Evolutionary conservation across 768 basidiomycete genomes (phyloP), one percentile per base, ranked within the genome.

Genomic region (Tulasnella sp.): DNA sequence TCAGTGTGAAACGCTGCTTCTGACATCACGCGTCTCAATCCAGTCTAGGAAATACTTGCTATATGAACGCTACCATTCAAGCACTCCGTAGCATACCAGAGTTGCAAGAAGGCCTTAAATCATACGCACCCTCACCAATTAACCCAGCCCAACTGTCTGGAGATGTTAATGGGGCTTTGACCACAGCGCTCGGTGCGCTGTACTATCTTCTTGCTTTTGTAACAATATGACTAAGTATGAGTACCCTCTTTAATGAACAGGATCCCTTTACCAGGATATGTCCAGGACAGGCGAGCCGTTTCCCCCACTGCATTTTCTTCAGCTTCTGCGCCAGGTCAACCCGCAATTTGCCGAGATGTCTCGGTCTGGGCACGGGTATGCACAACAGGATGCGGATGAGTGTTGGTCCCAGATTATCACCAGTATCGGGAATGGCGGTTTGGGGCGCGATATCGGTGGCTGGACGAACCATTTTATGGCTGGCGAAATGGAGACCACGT

Each of bases 31-130:
- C 3, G 42, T 42, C 11, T 7, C 44, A 2, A 23, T 51, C 17
- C 64, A 82, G 80, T 67, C 74, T 94, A 38, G 93, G 95, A 34
- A 97, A 97, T 69, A 97, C 94, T 0, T 97, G 95, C 68, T 99
- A 99, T 73, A 91, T 97, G 86, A 98, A 95, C 69, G 83, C 96
- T 0, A 91, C 89, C 1, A 76, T 98, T 1, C 96, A 99, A 74
- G 85, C 88, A n/a, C 78, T 99, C 63, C 86, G 91, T 23, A 83
- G 88, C 3, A 85, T 99, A 51, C 93, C 94, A 1, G 92, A 96
- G 66, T 78, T 99, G 3, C 85, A 87, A 67, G 69, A 76, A 1
- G 87, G 89, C 0, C 76, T 97, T 21, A 71, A 70, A 66, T 71
- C 73, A 81, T 86, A 68, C 64, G 19, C 44, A 11, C 26, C 47